These are phyloP conservation scores for Plasmopara halstedii DNA, from an alignment of 352 stramenopile genomes.

Conservation along the genomic window DNA sequence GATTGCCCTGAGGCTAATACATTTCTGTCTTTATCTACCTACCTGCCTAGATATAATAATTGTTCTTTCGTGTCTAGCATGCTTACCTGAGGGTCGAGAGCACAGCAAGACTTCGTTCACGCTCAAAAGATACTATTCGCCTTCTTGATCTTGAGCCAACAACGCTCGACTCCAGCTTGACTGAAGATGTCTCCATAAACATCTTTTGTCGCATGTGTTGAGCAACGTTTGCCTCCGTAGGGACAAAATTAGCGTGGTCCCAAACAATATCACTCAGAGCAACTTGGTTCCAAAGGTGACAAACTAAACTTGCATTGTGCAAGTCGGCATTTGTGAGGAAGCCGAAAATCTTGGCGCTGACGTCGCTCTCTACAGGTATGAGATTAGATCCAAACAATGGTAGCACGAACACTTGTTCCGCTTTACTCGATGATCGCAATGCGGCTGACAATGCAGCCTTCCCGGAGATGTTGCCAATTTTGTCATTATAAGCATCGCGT, in stretches of 20 bases:
- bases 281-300: slow-evolving; percentile 73
- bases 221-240: slow-evolving; percentile 5
- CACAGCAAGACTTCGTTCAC: slow-evolving; percentile 15
- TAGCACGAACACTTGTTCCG: slow-evolving; percentile 46
- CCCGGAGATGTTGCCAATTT: background rate
- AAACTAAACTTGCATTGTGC: slow-evolving; percentile 83
- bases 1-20: slow-evolving; percentile 13
- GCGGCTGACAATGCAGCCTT: slow-evolving; percentile 20
- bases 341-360: slow-evolving; percentile 57
- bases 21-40: slow-evolving; percentile 16
- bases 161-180: slow-evolving; percentile 1
- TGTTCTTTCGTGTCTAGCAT: background rate
- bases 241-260: slow-evolving; percentile 70
- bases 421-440: slow-evolving; percentile 6
- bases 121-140: slow-evolving; percentile 7
- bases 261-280: slow-evolving; percentile 62
- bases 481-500: slow-evolving; percentile 1
- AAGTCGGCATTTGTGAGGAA: slow-evolving; percentile 70
- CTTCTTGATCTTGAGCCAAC: background rate
- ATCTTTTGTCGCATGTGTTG: slow-evolving; percentile 5
- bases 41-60: background rate
- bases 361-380: slow-evolving; percentile 49
- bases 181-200: slow-evolving; percentile 1
- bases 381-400: slow-evolving; percentile 60
- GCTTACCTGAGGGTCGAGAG: slow-evolving; percentile 20